Conservation (phyloP, 164 flowering plant genomes). For the Akebia trifoliata region DNA sequence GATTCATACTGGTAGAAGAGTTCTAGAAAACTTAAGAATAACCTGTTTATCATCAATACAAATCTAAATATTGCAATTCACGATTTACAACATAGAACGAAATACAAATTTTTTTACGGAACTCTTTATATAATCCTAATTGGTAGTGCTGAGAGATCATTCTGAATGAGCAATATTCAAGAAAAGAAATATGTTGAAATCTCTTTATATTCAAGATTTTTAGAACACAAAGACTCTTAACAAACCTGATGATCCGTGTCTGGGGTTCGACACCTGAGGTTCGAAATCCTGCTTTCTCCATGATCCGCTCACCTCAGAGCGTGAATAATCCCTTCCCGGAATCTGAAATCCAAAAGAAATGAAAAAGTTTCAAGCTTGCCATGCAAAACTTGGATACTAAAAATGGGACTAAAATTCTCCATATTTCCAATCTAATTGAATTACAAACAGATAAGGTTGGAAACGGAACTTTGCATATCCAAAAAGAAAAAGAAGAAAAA, state of each 20-base stretch:
- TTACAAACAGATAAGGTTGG: neutral
- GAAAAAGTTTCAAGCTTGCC: neutral
- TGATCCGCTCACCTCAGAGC: constrained; percentile 27
- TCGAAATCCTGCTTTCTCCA: constrained; percentile 26
- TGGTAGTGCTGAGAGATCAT: no score
- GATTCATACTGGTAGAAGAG: no score
- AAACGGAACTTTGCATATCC: neutral
- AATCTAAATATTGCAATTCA: no score
- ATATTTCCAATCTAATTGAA: neutral
- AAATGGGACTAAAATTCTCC: neutral
- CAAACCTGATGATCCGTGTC: constrained; percentile 28
- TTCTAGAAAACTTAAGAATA: no score
- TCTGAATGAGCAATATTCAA: no score
- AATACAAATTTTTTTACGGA: no score
- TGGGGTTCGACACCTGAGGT: constrained; percentile 29
- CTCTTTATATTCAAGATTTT: neutral
- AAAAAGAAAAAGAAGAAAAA: neutral
- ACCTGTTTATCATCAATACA: no score
- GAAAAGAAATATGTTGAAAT: no score
- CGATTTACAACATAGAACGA: no score
- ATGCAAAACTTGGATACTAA: neutral
- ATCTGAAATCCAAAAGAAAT: constrained; percentile 19
- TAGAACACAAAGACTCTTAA: neutral
- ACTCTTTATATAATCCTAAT: no score
- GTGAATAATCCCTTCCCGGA: constrained; percentile 25